Conservation (phyloP, 768 basidiomycete genomes). For the Dioszegia crocea region DNA sequence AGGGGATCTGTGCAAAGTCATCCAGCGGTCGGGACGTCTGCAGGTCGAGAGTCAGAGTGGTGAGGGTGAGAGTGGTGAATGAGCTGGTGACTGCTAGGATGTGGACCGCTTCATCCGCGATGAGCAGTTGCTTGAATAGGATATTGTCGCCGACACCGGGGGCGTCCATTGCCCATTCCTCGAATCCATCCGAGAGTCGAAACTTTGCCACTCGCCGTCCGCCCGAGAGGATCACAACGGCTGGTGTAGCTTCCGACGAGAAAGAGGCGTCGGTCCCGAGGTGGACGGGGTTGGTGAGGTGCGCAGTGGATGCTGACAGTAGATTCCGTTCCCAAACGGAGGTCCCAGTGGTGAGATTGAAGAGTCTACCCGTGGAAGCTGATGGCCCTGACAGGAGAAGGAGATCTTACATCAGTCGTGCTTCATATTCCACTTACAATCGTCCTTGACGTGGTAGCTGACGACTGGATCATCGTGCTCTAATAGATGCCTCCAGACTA, state of each 20-base stretch:
- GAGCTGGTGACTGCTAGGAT: conserved; percentile 58
- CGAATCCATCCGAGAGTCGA: conserved; percentile 56
- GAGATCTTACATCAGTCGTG: conserved; percentile 55
- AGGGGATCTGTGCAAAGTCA: conserved; percentile 57
- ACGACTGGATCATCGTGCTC: conserved; percentile 66
- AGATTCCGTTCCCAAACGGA: conserved; percentile 65
- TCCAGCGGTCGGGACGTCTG: conserved; percentile 55
- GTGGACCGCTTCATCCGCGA: conserved; percentile 59
- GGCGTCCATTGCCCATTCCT: conserved; percentile 69
- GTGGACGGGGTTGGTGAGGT: conserved; percentile 56
- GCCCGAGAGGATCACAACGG: conserved; percentile 34
- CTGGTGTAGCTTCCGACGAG: conserved; percentile 10
- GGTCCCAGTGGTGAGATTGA: conserved; percentile 63
- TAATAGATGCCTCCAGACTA: conserved; percentile 77
- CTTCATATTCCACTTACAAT: conserved; percentile 54
- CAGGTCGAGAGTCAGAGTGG: conserved; percentile 62
- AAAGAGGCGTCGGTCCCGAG: conserved; percentile 59
- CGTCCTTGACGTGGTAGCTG: conserved; percentile 59
- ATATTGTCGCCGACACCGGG: conserved; percentile 62
- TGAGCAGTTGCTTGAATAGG: conserved; percentile 62
- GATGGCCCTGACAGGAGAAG: conserved; percentile 71
- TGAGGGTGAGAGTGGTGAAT: conserved; percentile 60
- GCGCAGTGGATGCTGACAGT: conserved; percentile 53
- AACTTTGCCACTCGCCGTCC: conserved; percentile 58
- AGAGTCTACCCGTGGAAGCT: conserved; percentile 64